These are phyloP conservation scores for Candida coleopterorum DNA, from an alignment of 805 yeast genomes.

Conservation along the genomic window DNA sequence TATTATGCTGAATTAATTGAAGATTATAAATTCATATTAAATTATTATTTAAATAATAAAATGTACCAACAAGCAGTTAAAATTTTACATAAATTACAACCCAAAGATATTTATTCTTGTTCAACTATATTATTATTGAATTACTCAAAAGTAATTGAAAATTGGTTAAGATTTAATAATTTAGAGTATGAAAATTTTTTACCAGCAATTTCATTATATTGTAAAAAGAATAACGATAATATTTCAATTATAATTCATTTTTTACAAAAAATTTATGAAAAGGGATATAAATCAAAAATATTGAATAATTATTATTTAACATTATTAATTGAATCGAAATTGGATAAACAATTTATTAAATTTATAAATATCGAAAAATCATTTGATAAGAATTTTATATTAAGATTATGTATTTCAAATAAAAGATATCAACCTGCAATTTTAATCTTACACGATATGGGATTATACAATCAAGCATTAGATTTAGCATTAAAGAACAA, in stretches of 20 bases:
- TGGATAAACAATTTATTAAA: constrained; percentile 26
- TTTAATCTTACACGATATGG: constrained; percentile 57
- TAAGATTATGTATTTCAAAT: constrained; percentile 65
- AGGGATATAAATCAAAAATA: constrained; percentile 35
- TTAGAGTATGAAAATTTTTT: constrained; percentile 51
- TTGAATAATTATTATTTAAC: constrained; percentile 71
- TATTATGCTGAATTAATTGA: constrained; percentile 61
- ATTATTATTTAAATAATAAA: constrained; percentile 62
- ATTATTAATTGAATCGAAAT: constrained; percentile 47
- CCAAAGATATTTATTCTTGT: constrained; percentile 52
- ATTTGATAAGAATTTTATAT: constrained; percentile 69
- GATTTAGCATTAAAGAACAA: constrained; percentile 62
- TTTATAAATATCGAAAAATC: constrained; percentile 21
- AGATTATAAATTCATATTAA: constrained; percentile 66
- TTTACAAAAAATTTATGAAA: constrained; percentile 47
- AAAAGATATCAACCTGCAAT: constrained; percentile 63
- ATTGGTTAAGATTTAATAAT: constrained; percentile 61
- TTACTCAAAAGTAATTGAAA: constrained; percentile 59
- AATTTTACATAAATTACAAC: constrained; percentile 29
- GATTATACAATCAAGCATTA: constrained; percentile 76
- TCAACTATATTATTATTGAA: constrained; percentile 67
- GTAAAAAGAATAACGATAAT: constrained; percentile 46
- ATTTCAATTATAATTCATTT: constrained; percentile 65
- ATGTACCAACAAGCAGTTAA: constrained; percentile 72
- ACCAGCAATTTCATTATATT: constrained; percentile 69